Evolutionary conservation across 345 rosid genomes (phyloP), one percentile per base, ranked within the genome.

Genomic region (Firmiana major): DNA sequence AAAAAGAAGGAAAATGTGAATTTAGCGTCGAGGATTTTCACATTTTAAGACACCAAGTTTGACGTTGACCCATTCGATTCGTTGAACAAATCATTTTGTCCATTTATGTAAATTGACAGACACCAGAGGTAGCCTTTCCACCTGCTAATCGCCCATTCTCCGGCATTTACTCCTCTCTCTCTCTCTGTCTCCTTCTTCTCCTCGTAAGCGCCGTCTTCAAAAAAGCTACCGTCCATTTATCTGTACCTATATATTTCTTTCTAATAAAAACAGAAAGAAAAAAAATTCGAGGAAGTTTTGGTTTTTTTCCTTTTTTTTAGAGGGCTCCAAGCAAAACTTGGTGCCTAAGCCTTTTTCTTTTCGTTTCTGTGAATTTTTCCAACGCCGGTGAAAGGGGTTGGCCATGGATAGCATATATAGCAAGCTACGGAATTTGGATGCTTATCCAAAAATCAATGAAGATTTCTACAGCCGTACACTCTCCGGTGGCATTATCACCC

Each of bases 401-500:
- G 69, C 82, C 74, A 88, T 88, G 89, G 86, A 86, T 22, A 82
- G 79, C 62, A 67, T 86, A 63, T 75, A 88, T 74, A 81, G 83
- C 74, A 90, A 85, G 81, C 86, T 93, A 69, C 83, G 86, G 85
- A 89, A 82, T 73, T 81, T 93, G 78, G 98, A 93, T 73, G 97
- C 98, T 2, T 93, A 91, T 84, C 98, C 98, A 21, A 93, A 93
- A 79, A 82, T 93, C 82, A 93, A 91, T 76, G 98, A 93, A 77
- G 98, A 93, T 84, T 93, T 91, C 81, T 93, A 86, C 87, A 90
- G 86, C 80, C 92, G 98, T 9, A 88, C 97, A 2, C 87, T 91
- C 83, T 89, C 94, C 80, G 98, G 98, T 64, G 98, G 98, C 82
- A 80, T 93, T 38, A 85, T 93, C 84, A 93, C 98, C 75, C 88